Conservation (phyloP, 306 rosid genomes). For the Carpinus fangiana region DNA sequence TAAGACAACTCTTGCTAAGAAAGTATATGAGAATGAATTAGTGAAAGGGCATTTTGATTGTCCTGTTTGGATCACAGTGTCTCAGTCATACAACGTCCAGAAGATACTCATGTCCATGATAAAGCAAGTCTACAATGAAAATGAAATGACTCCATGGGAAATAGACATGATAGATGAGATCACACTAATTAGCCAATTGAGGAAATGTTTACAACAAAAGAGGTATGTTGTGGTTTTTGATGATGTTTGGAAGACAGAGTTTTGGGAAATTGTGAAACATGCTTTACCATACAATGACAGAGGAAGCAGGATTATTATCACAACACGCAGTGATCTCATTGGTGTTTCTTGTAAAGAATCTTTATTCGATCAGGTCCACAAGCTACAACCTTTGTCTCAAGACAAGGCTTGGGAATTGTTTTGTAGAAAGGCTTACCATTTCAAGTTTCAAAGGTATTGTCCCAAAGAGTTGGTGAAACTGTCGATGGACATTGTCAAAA, state of each 20-base stretch:
- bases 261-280: neutral
- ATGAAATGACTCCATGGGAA: neutral
- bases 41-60: neutral
- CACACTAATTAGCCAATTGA: neutral
- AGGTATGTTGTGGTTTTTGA: slow-evolving; percentile 2
- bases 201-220: slow-evolving; percentile 2
- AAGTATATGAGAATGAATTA: neutral
- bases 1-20: slow-evolving; percentile 6
- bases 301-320: neutral
- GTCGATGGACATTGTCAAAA: neutral
- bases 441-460: neutral
- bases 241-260: slow-evolving; percentile 5
- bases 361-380: neutral
- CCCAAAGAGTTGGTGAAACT: neutral
- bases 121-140: neutral
- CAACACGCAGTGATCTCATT: neutral
- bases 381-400: neutral
- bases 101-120: neutral
- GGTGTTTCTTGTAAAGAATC: neutral
- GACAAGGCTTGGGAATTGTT: slow-evolving; percentile 3
- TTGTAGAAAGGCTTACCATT: neutral
- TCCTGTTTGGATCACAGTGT: neutral
- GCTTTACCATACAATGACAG: neutral
- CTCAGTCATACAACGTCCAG: neutral
- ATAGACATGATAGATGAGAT: neutral